Base-by-base conservation (phyloP, 805 yeast species). In the Barnettozyma sucrosica region DNA sequence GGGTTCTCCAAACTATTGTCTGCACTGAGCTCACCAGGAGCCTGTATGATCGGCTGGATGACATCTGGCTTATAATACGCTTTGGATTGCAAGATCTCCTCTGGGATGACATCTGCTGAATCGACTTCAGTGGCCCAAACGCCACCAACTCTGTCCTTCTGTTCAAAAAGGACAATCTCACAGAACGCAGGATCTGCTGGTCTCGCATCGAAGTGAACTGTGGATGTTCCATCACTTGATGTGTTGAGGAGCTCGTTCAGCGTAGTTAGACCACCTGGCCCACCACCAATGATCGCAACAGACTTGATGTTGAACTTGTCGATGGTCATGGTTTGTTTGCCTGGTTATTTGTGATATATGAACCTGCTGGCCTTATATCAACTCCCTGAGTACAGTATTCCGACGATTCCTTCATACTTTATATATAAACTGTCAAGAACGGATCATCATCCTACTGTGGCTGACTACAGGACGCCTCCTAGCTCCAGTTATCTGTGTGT, bases 81-180 rank as follows among this genome's bases (percentile, higher is more conserved):
- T 7, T 56, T 63, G 4, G 44, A n/a, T 25, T 65, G 58, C 28
- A 66, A 49, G 2, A 64, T 18, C 3, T 61, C 58, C 24, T 64
- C 63, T 3, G 53, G 51, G 14, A 46, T 26, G 2, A 5, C 24
- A 42, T 58, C 63, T 4, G 59, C 52, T 7, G 45, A 23, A 20
- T 55, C 54, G 21, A 58, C 32, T 13, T 50, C 51, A 2, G 67
- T 57, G 28, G 58, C 53, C 76, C 76, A 72, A 16, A 69, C 66
- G 14, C 77, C 77, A 19, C 77, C 77, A 26, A 71, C 63, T 21
- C 46, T 45, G 8, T 53, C 43, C 40, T 67, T 68, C 40, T 69
- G 74, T 50, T 72, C 77, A 52, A 71, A 72, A 1, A 65, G 71
- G 9, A 69, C 70, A 20, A 71, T 52, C 44, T 63, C 57, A 9